Evolutionary conservation across 768 basidiomycete species (phyloP).

Genomic region (Tylopilus plumbeoviolaceoides): DNA sequence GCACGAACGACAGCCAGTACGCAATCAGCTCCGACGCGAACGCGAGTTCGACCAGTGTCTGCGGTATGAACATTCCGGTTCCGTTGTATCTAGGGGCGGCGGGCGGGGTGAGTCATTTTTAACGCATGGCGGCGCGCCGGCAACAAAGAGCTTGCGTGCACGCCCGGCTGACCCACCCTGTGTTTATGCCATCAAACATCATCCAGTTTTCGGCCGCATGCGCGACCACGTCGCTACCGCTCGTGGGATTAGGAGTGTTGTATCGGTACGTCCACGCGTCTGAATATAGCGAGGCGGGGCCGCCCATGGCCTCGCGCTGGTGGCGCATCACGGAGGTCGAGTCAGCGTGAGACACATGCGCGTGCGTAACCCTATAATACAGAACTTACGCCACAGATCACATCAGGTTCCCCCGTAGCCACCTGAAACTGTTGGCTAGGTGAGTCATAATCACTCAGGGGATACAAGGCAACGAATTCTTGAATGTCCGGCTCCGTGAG

Average conservation of each 20-base stretch:
- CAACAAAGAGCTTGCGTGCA: neutral
- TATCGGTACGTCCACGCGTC: conserved; percentile 55
- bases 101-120: conserved; percentile 14
- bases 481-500: conserved; percentile 38
- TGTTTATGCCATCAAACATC: conserved; percentile 60
- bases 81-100: conserved; percentile 42
- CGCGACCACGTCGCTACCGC: conserved; percentile 31
- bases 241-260: conserved; percentile 51
- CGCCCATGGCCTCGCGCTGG: conserved; percentile 43
- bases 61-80: conserved; percentile 43
- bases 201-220: conserved; percentile 67
- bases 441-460: conserved; percentile 40
- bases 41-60: conserved; percentile 42
- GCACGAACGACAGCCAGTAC: conserved; percentile 66
- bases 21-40: conserved; percentile 60
- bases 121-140: neutral
- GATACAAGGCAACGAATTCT: conserved; percentile 41
- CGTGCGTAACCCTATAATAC: conserved; percentile 15
- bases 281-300: conserved; percentile 32
- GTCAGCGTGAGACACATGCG: neutral
- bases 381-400: conserved; percentile 47
- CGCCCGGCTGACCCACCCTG: conserved; percentile 40
- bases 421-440: conserved; percentile 40
- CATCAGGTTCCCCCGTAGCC: conserved; percentile 45
- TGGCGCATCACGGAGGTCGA: conserved; percentile 12